Evolutionary conservation across 1,139 yeast species (phyloP).

Genomic region (Candida sp.): DNA sequence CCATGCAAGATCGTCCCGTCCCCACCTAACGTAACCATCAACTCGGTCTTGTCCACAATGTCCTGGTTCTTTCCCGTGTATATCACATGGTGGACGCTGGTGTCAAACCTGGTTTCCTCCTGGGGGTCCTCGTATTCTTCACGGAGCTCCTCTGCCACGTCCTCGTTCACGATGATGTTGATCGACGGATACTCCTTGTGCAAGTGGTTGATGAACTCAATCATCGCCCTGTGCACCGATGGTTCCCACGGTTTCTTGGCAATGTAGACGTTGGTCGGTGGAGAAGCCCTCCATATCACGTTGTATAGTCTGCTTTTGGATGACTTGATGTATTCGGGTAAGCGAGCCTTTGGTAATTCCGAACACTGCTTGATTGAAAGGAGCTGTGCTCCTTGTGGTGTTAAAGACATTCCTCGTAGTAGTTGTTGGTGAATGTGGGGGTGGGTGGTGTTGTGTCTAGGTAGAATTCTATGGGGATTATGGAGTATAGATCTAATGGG

Average conservation of each 20-base stretch:
- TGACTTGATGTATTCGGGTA: conserved; percentile 16
- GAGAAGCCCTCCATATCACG: conserved; percentile 47
- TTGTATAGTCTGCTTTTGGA: conserved; percentile 25
- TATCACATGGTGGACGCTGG: conserved; percentile 13
- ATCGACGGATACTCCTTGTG: conserved; percentile 66
- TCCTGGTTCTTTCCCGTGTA: conserved; percentile 65
- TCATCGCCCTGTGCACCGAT: conserved; percentile 68
- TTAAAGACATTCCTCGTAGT: neutral
- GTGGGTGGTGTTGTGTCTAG: neutral
- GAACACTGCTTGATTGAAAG: conserved; percentile 11
- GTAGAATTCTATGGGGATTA: neutral
- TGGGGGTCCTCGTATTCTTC: conserved; percentile 28
- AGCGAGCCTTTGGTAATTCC: conserved; percentile 12
- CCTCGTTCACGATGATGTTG: conserved; percentile 77
- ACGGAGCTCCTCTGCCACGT: conserved; percentile 73
- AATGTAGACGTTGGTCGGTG: conserved; percentile 69
- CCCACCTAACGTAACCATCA: conserved; percentile 89
- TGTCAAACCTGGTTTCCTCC: conserved; percentile 10
- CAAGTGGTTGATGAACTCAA: conserved; percentile 60
- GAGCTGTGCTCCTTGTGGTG: neutral
- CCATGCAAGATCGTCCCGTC: conserved; percentile 93
- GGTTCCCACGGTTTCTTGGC: conserved; percentile 87
- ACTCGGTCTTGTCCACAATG: conserved; percentile 63
- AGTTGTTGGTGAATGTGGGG: neutral
- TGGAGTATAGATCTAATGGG: neutral